These are phyloP conservation scores for Roridomyces roridus DNA, from an alignment of 768 basidiomycete species.

Conservation along the genomic window DNA sequence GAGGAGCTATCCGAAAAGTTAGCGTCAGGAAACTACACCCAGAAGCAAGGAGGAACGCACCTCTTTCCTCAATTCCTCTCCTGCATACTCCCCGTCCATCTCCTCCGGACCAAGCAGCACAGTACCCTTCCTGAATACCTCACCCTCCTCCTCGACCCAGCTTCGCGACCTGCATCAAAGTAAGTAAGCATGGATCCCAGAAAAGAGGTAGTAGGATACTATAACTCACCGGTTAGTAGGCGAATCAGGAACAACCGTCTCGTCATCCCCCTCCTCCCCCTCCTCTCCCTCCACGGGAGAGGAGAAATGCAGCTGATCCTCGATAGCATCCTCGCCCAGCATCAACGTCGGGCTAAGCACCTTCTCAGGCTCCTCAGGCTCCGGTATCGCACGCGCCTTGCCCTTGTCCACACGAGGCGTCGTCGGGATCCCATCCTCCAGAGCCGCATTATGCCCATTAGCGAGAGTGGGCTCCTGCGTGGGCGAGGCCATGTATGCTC, in stretches of 20 bases:
- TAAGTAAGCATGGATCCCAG: constrained; percentile 2
- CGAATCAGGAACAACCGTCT: constrained; percentile 30
- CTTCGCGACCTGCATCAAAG: constrained; percentile 70
- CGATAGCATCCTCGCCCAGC: constrained; percentile 52
- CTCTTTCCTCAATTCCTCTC: constrained; percentile 87
- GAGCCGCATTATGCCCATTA: constrained; percentile 22
- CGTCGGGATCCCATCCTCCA: constrained; percentile 44
- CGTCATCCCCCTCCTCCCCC: constrained; percentile 39
- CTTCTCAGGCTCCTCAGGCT: constrained; percentile 71
- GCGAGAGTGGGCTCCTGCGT: not conserved
- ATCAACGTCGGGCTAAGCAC: constrained; percentile 72
- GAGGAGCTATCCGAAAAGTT: constrained; percentile 58
- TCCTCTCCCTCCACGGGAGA: too few species aligned
- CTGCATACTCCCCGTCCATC: constrained; percentile 88
- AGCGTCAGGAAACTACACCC: not conserved
- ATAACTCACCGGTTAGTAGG: constrained; percentile 57
- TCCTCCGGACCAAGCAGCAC: constrained; percentile 83
- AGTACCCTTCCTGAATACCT: constrained; percentile 92
- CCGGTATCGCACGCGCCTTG: constrained; percentile 73
- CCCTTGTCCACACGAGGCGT: constrained; percentile 81
- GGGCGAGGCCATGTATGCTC: constrained; percentile 6
- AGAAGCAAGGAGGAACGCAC: constrained; percentile 44
- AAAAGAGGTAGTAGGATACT: not conserved
- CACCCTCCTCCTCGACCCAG: constrained; percentile 95
- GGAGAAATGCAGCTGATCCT: constrained; percentile 36